Conservation (phyloP, 345 rosid genomes). For the Hypericum perforatum region DNA sequence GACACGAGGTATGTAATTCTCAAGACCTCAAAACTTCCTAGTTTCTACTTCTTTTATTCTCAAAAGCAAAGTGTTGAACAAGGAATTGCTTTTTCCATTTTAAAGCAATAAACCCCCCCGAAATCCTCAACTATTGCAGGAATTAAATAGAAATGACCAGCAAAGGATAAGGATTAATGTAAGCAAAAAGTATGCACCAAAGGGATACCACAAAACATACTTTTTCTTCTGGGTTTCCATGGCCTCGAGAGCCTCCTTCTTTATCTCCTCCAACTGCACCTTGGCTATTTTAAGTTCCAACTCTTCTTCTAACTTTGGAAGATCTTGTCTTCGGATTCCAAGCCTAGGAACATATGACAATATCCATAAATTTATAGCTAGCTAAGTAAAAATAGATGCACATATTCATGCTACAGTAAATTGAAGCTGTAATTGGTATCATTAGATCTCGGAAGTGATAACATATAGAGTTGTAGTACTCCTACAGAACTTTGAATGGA, state of each 20-base stretch:
- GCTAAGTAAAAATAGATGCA: background rate
- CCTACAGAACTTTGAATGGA: background rate
- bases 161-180: too few species aligned
- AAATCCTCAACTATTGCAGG: too few species aligned
- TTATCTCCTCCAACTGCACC: slow-evolving; percentile 79
- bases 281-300: slow-evolving; percentile 74
- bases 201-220: slow-evolving; percentile 20
- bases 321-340: slow-evolving; percentile 74
- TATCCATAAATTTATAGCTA: background rate
- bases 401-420: background rate
- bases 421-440: background rate
- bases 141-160: too few species aligned
- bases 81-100: too few species aligned
- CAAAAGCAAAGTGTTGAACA: background rate
- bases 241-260: slow-evolving; percentile 82
- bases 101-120: too few species aligned
- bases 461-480: too few species aligned
- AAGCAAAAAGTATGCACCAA: too few species aligned
- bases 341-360: slow-evolving; percentile 36
- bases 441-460: too few species aligned
- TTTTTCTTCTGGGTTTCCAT: slow-evolving; percentile 94
- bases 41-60: background rate
- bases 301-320: slow-evolving; percentile 82
- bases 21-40: too few species aligned
- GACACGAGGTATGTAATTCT: too few species aligned